These are phyloP conservation scores for Pseudogymnoascus sp. DNA, from an alignment of 2,329 filamentous ascomycete genomes.

Conservation along the genomic window DNA sequence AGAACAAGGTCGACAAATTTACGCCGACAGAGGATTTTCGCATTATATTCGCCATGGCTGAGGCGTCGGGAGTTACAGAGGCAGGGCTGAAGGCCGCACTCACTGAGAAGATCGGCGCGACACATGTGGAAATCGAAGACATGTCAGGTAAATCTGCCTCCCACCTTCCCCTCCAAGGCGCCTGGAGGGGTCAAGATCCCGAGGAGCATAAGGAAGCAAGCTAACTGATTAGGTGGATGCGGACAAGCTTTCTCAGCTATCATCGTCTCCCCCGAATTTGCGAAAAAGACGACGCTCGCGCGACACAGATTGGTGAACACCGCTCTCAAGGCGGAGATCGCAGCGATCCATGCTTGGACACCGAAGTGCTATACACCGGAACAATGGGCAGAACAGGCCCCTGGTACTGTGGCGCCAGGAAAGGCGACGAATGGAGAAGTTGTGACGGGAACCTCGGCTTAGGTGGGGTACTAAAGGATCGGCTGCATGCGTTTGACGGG, in stretches of 20 bases:
- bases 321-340: conserved; percentile 61
- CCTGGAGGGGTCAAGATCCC: conserved; percentile 7
- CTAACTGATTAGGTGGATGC: conserved; percentile 51
- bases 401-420: conserved; percentile 26
- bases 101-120: conserved; percentile 60
- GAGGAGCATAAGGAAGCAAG: not conserved
- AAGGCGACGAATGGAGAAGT: conserved; percentile 27
- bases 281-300: conserved; percentile 54
- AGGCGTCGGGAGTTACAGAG: conserved; percentile 61
- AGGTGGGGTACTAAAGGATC: not conserved
- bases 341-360: conserved; percentile 69
- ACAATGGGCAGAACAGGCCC: conserved; percentile 61
- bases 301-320: conserved; percentile 62
- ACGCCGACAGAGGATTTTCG: conserved; percentile 15
- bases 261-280: conserved; percentile 55
- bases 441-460: conserved; percentile 23
- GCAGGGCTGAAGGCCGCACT: conserved; percentile 62
- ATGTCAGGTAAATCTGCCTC: conserved; percentile 63
- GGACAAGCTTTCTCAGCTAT: conserved; percentile 64
- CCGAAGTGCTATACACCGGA: conserved; percentile 67
- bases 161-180: conserved; percentile 11
- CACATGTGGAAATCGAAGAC: conserved; percentile 81
- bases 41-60: conserved; percentile 40
- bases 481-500: not conserved
- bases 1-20: conserved; percentile 20